Evolutionary conservation across 2,329 filamentous ascomycete species (phyloP), one percentile per base, ranked within the genome.

Genomic region (Alternaria ethzedia): DNA sequence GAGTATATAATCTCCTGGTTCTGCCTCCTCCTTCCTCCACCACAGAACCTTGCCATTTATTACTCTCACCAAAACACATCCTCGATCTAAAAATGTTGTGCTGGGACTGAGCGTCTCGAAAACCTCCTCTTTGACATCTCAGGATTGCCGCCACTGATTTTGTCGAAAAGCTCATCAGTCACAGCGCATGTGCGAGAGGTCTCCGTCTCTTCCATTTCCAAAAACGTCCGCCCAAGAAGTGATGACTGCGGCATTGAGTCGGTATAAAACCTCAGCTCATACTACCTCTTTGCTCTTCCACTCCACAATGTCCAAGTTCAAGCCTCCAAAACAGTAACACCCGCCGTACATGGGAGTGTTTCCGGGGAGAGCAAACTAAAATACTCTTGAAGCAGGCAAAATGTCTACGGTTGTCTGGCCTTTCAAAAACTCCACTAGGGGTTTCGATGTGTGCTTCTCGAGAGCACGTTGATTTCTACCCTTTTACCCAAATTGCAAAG

Each of bases 51-150:
- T n/a, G n/a, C n/a, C n/a, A n/a, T n/a, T n/a, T n/a, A n/a, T n/a
- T n/a, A n/a, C n/a, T n/a, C n/a, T n/a, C n/a, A n/a, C n/a, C n/a
- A n/a, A n/a, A n/a, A n/a, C n/a, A n/a, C n/a, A n/a, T n/a, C n/a
- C n/a, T n/a, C n/a, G n/a, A n/a, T n/a, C n/a, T n/a, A n/a, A n/a
- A n/a, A n/a, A n/a, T n/a, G n/a, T n/a, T n/a, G n/a, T n/a, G n/a
- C 28, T 32, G 30, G 3, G 30, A 6, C 3, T 32, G 30, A 8
- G 12, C 1, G 6, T 15, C 3, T 32, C 30, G 6, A 32, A 32
- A 13, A 32, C 2, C 6, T 2, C 11, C 28, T 6, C 1, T 5
- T 30, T 13, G 11, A 30, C 28, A 10, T 1, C 5, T 1, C 0
- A 30, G 13, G 28, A 13, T 13, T 0, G 28, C 28, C 6, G 28